Percentiles rank a stretch among this genome's conserved stretches.
phyloP scores from a whole-genome alignment of 2,329 filamentous ascomycete species.

The Coniochaeta sp. region DNA sequence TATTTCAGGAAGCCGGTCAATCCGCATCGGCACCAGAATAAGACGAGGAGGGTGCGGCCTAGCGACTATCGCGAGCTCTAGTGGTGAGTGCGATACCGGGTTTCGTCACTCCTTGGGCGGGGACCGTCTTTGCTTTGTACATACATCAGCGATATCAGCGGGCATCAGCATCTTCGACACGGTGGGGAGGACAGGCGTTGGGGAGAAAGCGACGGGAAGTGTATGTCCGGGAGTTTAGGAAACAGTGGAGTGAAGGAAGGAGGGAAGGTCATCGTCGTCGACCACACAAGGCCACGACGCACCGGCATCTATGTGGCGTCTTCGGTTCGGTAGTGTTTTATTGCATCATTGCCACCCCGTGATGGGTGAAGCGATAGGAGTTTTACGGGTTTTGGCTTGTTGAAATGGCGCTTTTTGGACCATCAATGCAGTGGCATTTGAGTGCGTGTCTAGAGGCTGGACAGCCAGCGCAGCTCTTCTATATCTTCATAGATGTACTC shows the following conservation, averaged over 20 bases:
- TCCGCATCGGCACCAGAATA: conserved; percentile 79
- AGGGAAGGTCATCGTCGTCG: not conserved
- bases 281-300: not conserved
- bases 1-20: conserved; percentile 97
- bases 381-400: not conserved
- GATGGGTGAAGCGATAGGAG: not conserved
- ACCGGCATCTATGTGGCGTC: not conserved
- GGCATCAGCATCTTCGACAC: not conserved
- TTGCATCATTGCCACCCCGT: not conserved
- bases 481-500: not conserved
- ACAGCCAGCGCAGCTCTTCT: not conserved
- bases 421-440: not conserved
- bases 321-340: not conserved
- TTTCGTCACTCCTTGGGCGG: not conserved
- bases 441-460: not conserved
- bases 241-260: not conserved
- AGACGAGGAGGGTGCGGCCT: conserved; percentile 70
- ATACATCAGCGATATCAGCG: not conserved
- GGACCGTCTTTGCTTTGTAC: not conserved
- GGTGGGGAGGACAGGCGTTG: not conserved
- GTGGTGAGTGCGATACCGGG: conserved; percentile 9
- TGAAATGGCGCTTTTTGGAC: not conserved
- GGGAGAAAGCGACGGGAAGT: not conserved
- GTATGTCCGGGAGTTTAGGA: not conserved
- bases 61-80: conserved; percentile 86